These are phyloP conservation scores for Penicillium steckii DNA, from an alignment of 495 filamentous ascomycete genomes.

Conservation along the genomic window DNA sequence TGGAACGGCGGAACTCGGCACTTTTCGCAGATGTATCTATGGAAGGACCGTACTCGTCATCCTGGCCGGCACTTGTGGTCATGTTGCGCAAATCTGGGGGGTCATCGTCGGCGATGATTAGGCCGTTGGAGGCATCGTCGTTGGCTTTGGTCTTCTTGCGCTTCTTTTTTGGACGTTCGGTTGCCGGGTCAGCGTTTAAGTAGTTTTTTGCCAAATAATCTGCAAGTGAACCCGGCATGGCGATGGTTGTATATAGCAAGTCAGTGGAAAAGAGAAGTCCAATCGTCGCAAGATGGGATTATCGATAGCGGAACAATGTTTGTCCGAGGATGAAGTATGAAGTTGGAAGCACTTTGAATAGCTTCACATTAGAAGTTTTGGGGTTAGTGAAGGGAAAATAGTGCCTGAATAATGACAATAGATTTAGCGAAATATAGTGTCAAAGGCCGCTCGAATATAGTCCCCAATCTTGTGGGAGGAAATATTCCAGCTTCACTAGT, in stretches of 20 bases:
- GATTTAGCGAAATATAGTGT: too few species aligned
- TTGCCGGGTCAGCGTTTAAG: constrained; percentile 66
- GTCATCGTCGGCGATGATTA: constrained; percentile 93
- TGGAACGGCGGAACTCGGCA: constrained; percentile 73
- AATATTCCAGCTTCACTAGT: too few species aligned
- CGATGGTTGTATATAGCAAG: too few species aligned
- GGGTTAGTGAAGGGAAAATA: too few species aligned
- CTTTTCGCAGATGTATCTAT: constrained; percentile 49
- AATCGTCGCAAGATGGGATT: too few species aligned
- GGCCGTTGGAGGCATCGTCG: constrained; percentile 52
- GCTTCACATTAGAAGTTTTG: too few species aligned
- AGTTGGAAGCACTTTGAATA: too few species aligned
- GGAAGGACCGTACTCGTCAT: constrained; percentile 39
- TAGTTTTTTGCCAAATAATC: constrained; percentile 95
- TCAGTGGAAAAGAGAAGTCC: too few species aligned
- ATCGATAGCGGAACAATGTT: not conserved
- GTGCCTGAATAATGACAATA: too few species aligned
- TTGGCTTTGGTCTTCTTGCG: constrained; percentile 81
- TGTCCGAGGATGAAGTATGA: too few species aligned
- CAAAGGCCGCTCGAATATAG: too few species aligned
- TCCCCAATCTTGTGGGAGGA: too few species aligned
- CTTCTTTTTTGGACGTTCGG: constrained; percentile 67
- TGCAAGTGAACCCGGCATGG: constrained; percentile 56
- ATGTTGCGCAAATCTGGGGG: constrained; percentile 63
- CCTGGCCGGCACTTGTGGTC: constrained; percentile 36